Conservation (phyloP, 2,329 filamentous ascomycete species). For the Fusarium oxysporum region DNA sequence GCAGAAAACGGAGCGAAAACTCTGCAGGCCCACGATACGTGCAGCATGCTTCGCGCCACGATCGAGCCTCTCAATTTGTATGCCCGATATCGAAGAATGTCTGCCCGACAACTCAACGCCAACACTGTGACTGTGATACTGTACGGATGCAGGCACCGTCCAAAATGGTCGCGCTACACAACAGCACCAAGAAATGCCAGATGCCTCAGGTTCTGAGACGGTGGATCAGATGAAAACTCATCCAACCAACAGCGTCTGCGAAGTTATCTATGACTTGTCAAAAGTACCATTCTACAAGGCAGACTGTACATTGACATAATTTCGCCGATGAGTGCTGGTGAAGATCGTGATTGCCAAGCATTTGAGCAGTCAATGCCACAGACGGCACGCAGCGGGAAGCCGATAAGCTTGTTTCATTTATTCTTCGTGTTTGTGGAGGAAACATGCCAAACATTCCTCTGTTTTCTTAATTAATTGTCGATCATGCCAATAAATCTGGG, state of each 20-base stretch:
- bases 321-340: constrained; percentile 3
- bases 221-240: constrained; percentile 29
- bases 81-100: neutral
- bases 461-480: constrained; percentile 1
- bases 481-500: constrained; percentile 1
- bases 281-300: neutral
- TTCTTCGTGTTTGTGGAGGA: constrained; percentile 21
- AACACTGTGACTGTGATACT: constrained; percentile 28
- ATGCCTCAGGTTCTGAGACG: constrained; percentile 36
- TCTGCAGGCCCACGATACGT: constrained; percentile 32
- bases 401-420: constrained; percentile 38
- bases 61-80: neutral
- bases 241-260: constrained; percentile 11
- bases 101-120: constrained; percentile 19
- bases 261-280: constrained; percentile 18
- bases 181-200: constrained; percentile 15
- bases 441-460: neutral
- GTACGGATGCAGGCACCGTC: constrained; percentile 35
- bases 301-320: neutral
- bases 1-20: constrained; percentile 38
- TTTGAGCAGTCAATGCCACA: neutral
- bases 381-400: constrained; percentile 28
- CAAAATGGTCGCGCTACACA: constrained; percentile 29
- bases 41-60: constrained; percentile 30
- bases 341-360: constrained; percentile 32